Base-by-base conservation (phyloP, 371 early-diverging fungal genomes). In the Coemansia sp. region DNA sequence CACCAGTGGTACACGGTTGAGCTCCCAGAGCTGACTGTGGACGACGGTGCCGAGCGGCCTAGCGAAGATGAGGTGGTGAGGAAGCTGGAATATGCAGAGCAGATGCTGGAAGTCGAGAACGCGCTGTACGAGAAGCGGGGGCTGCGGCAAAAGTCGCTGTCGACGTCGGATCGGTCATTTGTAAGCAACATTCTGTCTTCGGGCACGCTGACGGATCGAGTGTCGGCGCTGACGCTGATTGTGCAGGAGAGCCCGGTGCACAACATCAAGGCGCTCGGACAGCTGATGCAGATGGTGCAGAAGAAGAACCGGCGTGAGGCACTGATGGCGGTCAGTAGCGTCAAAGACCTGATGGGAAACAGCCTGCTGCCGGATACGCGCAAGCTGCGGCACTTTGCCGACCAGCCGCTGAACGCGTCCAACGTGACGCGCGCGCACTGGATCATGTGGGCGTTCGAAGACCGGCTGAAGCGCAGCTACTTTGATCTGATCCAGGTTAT, bases 191-290 rank as follows among this genome's bases (percentile, higher is more conserved):
- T 98, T 48, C 78, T 98, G 76, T 76, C 85, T 48, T 90, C 92
- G 36, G 98, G 98, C 80, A 97, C 97, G 12, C 77, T 92, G 55
- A 88, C 86, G 63, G 98, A 98, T 85, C 89, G 90, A 58, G 86
- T 97, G 12, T 94, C 94, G 20, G 97, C 97, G 6, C 74, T 98
- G 63, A 94, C 95, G 1, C 82, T 98, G 61, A 79, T 93, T 57
- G 83, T 96, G 33, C 94, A 94, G 74, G 94, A 92, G 66, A 91
- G 94, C 4, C 97, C 98, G 1, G 53, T 96, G 14, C 97, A 98
- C 69, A 86, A 84, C 35, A 78, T 93, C 48, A 81, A 81, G 58
- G 81, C 85, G n/a, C 76, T 97, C 34, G 88, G 91, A 45, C 89
- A 90, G 48, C 78, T 96, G 58, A 82, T 97, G 79, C 64, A 81